A percentile compares a stretch with the other conserved stretches of the same genome.
Evolutionary conservation across 108 stramenopile species (phyloP).

Genomic region (Nitzschia palea): DNA sequence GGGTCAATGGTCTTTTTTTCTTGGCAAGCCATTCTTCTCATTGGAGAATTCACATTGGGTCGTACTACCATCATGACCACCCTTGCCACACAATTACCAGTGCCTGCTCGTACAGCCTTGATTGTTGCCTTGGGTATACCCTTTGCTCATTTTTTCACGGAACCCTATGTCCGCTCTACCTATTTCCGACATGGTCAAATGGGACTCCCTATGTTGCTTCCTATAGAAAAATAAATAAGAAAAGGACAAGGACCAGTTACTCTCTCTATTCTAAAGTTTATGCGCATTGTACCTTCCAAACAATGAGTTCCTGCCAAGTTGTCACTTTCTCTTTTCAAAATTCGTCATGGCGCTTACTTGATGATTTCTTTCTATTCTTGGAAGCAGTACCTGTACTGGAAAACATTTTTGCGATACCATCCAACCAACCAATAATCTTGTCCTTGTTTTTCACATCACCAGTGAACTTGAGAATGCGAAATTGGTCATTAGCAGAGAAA

Average conservation of each 20-base stretch:
- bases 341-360: no score
- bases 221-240: no score
- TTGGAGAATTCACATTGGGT: slow-evolving; percentile 38
- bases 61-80: not conserved
- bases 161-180: slow-evolving; percentile 50
- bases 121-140: slow-evolving; percentile 51
- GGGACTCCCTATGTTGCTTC: slow-evolving; percentile 26
- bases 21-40: slow-evolving; percentile 64
- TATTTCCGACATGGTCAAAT: slow-evolving; percentile 43
- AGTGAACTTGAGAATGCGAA: slow-evolving; percentile 24
- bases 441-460: slow-evolving; percentile 25
- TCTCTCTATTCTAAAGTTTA: no score
- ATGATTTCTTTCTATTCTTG: no score
- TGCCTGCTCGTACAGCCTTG: slow-evolving; percentile 33
- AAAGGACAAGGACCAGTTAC: no score
- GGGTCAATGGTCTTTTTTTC: slow-evolving; percentile 56
- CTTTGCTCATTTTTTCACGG: slow-evolving; percentile 61
- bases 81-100: slow-evolving; percentile 30
- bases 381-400: not conserved
- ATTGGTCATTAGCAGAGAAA: slow-evolving; percentile 17
- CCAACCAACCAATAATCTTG: slow-evolving; percentile 36
- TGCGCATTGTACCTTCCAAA: no score
- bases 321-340: no score
- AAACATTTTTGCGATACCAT: slow-evolving; percentile 10
- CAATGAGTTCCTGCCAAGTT: no score